Conservation (phyloP, 208 protist genomes). For the Acanthamoeba castellanii region DNA sequence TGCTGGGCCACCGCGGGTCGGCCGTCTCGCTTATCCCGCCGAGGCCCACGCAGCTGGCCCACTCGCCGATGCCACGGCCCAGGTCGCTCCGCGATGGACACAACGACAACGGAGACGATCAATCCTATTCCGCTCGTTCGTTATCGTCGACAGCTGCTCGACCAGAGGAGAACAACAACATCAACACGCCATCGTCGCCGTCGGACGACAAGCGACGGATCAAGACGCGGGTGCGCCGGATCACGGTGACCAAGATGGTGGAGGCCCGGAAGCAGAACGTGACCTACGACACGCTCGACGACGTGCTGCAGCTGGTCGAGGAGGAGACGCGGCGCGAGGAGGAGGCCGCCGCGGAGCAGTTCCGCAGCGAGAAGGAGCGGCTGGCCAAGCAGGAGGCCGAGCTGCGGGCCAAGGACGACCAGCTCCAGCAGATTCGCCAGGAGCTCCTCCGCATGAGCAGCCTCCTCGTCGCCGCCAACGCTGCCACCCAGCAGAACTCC, state of each 20-base stretch:
- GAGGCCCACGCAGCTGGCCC: too few species aligned
- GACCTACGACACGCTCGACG: background rate
- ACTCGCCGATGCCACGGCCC: too few species aligned
- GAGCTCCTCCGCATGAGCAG: background rate
- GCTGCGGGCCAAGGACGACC: background rate
- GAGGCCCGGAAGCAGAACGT: background rate
- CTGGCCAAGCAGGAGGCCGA: slow-evolving; percentile 6
- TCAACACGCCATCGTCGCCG: background rate
- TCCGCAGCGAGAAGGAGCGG: background rate
- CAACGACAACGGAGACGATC: too few species aligned
- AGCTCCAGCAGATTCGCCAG: background rate
- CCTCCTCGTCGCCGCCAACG: background rate
- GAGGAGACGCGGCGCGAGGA: background rate
- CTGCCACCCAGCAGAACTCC: background rate
- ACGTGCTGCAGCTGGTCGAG: background rate
- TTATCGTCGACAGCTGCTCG: too few species aligned
- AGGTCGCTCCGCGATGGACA: background rate
- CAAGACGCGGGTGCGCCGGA: background rate
- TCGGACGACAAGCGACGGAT: background rate
- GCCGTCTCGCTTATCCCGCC: too few species aligned
- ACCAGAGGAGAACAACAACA: too few species aligned
- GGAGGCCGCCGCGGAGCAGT: background rate
- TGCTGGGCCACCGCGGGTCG: background rate
- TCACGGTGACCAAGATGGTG: background rate
- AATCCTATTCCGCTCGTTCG: too few species aligned